A percentile compares a stretch with the other conserved stretches of the same genome.
Conservation (phyloP, 768 basidiomycete species). For the Fomitopsis pulvina region DNA sequence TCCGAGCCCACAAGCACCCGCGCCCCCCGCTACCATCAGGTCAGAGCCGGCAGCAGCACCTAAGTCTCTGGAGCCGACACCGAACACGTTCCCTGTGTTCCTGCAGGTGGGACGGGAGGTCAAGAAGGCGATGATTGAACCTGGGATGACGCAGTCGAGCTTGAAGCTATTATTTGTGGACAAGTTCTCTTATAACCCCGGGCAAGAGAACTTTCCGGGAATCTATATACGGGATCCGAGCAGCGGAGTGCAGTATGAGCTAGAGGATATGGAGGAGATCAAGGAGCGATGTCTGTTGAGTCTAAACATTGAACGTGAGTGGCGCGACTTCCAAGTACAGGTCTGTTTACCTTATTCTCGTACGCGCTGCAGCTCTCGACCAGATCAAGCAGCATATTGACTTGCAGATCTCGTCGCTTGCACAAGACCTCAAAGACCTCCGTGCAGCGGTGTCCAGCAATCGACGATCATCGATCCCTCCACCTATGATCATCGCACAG, state of each 20-base stretch:
- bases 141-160: constrained; percentile 61
- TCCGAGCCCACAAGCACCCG: no score
- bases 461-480: constrained; percentile 44
- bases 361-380: constrained; percentile 70
- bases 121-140: constrained; percentile 76
- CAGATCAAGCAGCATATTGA: constrained; percentile 99
- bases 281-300: constrained; percentile 84
- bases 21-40: constrained; percentile 2
- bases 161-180: constrained; percentile 89
- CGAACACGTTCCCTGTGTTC: constrained; percentile 59
- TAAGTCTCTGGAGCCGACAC: constrained; percentile 2
- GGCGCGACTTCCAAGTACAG: neutral
- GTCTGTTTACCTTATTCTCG: constrained; percentile 2
- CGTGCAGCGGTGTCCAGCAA: constrained; percentile 52
- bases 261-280: constrained; percentile 92
- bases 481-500: constrained; percentile 41
- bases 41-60: neutral
- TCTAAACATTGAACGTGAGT: constrained; percentile 94
- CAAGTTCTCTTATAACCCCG: constrained; percentile 90
- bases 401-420: constrained; percentile 74
- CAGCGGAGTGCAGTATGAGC: constrained; percentile 90
- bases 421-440: constrained; percentile 89
- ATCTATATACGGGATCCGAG: constrained; percentile 93
- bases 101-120: constrained; percentile 87
- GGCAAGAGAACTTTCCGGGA: constrained; percentile 87